Base-by-base conservation (phyloP, 208 protist species). In the Trypanosomatidae sp. region DNA sequence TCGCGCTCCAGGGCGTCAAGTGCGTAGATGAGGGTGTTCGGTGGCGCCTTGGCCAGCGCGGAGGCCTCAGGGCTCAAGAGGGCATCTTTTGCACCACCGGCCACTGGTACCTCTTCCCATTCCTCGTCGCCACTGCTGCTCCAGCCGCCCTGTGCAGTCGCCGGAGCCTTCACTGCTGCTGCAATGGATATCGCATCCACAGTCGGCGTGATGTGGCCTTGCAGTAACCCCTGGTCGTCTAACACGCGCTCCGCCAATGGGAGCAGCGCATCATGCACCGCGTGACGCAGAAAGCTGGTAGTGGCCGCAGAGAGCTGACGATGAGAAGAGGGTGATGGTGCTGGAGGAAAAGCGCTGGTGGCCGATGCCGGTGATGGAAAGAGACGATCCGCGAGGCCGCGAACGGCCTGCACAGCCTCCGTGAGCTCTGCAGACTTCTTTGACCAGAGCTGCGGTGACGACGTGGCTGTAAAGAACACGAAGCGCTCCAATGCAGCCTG, bases 201-300 rank as follows among this genome's bases (percentile, higher is more conserved):
- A 8, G 43, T 17, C 6, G 36, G n/a, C 17, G 22, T 19, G 15
- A 62, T 13, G 44, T 36, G 47, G 44, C 19, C 58, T 41, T 47
- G 62, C 49, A 80, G 58, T 8, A 47, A 43, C 7, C 33, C 19
- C 13, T 70, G 70, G 28, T 80, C 56, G 39, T 76, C 66, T 10
- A 80, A 49, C 30, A 80, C 30, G 41, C 76, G 70, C 64, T 80
- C 70, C 15, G 76, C 76, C 12, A 80, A 13, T 3, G 76, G 76
- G 4, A 53, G 53, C 19, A 80, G 70, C 1, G 76, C 76, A 6
- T 72, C 58, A 53, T 80, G 76, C 39, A 80, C 65, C 22, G 50
- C 64, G 10, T 74, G 53, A 12, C 70, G 56, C 50, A 76, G 10
- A 46, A 76, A 80, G 0, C 28, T 52, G 9, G 43, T 1, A 25